These are phyloP conservation scores for Hyaloscypha hepaticicola DNA, from an alignment of 495 filamentous ascomycete species.

Conservation along the genomic window DNA sequence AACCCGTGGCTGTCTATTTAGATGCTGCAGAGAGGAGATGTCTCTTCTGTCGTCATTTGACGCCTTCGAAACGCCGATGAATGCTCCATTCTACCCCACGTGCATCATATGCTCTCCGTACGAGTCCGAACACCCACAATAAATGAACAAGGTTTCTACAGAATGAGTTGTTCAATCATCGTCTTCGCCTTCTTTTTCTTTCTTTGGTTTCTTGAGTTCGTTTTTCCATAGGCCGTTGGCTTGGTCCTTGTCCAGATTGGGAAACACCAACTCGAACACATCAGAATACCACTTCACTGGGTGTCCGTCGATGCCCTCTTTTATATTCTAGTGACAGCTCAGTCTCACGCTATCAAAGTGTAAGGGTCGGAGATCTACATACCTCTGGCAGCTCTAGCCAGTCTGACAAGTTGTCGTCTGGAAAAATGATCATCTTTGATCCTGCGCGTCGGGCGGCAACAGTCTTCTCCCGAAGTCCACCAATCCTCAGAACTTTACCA, in stretches of 20 bases:
- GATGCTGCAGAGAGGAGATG: slow-evolving; percentile 26
- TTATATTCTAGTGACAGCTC: slow-evolving; percentile 76
- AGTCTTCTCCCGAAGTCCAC: slow-evolving; percentile 97
- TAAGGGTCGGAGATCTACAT: slow-evolving; percentile 36
- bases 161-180: slow-evolving; percentile 34
- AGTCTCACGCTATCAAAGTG: slow-evolving; percentile 14
- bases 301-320: slow-evolving; percentile 86
- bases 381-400: slow-evolving; percentile 98
- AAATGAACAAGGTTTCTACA: slow-evolving; percentile 23
- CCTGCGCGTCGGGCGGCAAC: slow-evolving; percentile 93
- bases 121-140: slow-evolving; percentile 4
- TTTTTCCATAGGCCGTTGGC: slow-evolving; percentile 75
- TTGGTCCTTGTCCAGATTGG: slow-evolving; percentile 67
- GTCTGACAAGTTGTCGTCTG: slow-evolving; percentile 88
- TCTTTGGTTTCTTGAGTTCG: slow-evolving; percentile 56
- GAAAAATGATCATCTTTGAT: slow-evolving; percentile 94
- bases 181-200: slow-evolving; percentile 38
- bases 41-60: slow-evolving; percentile 19
- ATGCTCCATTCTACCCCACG: slow-evolving; percentile 2
- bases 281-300: slow-evolving; percentile 92
- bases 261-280: slow-evolving; percentile 89
- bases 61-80: slow-evolving; percentile 18
- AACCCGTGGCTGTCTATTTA: slow-evolving; percentile 16
- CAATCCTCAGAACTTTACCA: slow-evolving; percentile 94
- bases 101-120: neutral